Percentiles rank a stretch among this genome's conserved stretches.
Conservation (phyloP, 345 rosid species). For the Arabidopsis suecica region DNA sequence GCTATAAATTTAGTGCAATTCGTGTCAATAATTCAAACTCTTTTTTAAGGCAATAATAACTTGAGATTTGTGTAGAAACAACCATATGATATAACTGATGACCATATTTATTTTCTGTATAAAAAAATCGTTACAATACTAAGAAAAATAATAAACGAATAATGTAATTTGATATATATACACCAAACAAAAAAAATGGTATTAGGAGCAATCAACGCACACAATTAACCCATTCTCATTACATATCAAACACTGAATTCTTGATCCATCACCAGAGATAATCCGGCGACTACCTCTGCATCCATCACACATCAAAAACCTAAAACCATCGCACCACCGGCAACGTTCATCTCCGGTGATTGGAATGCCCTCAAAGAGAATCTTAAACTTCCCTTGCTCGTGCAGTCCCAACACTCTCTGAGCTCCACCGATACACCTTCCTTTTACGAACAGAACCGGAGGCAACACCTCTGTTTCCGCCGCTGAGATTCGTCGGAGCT, state of each 20-base stretch:
- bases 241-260: conserved; percentile 59
- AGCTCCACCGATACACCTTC: conserved; percentile 87
- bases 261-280: conserved; percentile 43
- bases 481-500: conserved; percentile 54
- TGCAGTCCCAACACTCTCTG: conserved; percentile 65
- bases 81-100: background rate
- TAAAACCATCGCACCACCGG: conserved; percentile 59
- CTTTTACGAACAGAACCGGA: conserved; percentile 79
- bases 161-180: background rate
- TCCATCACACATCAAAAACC: conserved; percentile 67
- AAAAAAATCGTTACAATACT: background rate
- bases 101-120: background rate
- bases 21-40: background rate
- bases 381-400: conserved; percentile 74
- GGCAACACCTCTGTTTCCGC: conserved; percentile 62
- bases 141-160: conserved; percentile 12
- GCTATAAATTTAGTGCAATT: background rate
- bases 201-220: conserved; percentile 63
- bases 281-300: conserved; percentile 79
- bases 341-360: conserved; percentile 49
- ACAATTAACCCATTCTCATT: conserved; percentile 87
- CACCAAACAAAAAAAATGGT: conserved; percentile 12
- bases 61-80: background rate
- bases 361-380: conserved; percentile 65
- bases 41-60: background rate